Base-by-base conservation (phyloP, 163 green algal genomes). In the Scenedesmus sp. region DNA sequence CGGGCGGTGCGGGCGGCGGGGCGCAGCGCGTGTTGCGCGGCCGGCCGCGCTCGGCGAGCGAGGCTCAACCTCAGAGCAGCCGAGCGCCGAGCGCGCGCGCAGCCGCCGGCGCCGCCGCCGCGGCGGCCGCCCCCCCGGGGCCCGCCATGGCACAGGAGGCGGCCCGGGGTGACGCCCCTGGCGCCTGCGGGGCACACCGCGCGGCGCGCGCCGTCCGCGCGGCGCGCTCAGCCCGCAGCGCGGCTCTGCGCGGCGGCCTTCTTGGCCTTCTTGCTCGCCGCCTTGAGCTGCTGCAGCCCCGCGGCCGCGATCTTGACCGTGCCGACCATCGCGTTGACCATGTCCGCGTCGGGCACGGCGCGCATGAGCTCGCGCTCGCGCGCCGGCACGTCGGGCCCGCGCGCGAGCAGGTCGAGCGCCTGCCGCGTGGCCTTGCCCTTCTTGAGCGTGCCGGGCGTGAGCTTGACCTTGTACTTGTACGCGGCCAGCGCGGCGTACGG, bases 381-480 rank as follows among this genome's bases (percentile, higher is more conserved):
- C n/a, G 62, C 29, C 6, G 63, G 29, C 17, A 83, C 74, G 1
- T 90, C 87, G 1, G 60, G 34, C 13, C 53, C 77, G 24, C 72
- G 58, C 2, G 65, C 78, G 67, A 95, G 74, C 70, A 93, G 63
- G 67, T 96, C 89, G 24, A 90, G 34, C 22, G 85, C 87, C 80
- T 91, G 85, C 48, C 75, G 81, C 11, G 78, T 86, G 3, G 92
- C 93, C 78, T 94, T 95, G 80, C 94, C 94, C 81, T 97, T 97
- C 82, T 94, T 95, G 66, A 93, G 84, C 1, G 85, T 91, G 31
- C 94, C 94, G 0, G 94, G 94, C 6, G 87, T 89, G 10, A 97
- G 80, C 86, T 97, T 98, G 28, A 97, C 87, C 70, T 93, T 92
- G 84, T 88, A 93, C 88, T 96, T 97, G 91, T 92, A 97, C 50